phyloP scores from a whole-genome alignment of 176 grass and related monocot species.

The Cocos nucifera region DNA sequence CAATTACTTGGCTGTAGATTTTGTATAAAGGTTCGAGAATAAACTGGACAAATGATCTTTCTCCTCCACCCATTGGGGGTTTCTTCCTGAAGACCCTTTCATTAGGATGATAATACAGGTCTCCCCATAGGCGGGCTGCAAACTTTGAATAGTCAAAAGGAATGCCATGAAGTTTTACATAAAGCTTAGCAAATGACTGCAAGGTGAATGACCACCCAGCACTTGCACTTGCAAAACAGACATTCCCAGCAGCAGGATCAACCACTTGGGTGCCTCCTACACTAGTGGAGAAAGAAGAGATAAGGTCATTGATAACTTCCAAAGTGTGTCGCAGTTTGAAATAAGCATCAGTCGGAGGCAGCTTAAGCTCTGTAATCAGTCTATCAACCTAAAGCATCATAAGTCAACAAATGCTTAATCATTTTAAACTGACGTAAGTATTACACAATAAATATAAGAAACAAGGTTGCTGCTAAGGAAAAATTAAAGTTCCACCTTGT shows the following conservation, averaged over 20 bases:
- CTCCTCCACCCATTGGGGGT: constrained; percentile 82
- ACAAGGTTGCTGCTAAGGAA: neutral
- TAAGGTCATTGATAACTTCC: constrained; percentile 86
- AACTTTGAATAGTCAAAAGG: constrained; percentile 88
- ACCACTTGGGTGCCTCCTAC: constrained; percentile 73
- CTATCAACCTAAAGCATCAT: constrained; percentile 61
- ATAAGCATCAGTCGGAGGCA: constrained; percentile 92
- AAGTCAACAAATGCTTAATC: too few relatives aligned
- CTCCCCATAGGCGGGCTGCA: constrained; percentile 82
- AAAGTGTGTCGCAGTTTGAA: constrained; percentile 92
- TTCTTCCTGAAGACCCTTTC: constrained; percentile 87
- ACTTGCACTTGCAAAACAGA: constrained; percentile 89
- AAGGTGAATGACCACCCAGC: constrained; percentile 98
- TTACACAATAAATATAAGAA: constrained; percentile 12
- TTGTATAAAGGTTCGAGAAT: constrained; percentile 94
- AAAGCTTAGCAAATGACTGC: constrained; percentile 88
- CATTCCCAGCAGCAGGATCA: constrained; percentile 82
- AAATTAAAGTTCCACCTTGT: constrained; percentile 62
- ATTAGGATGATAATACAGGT: constrained; percentile 82
- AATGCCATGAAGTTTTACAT: constrained; percentile 80
- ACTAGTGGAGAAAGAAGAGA: constrained; percentile 84
- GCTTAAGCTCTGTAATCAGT: constrained; percentile 90
- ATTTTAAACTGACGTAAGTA: neutral
- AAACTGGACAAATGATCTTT: constrained; percentile 94
- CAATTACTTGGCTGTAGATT: constrained; percentile 94